Base-by-base conservation (phyloP, 306 rosid species). In the Dryas octopetala region DNA sequence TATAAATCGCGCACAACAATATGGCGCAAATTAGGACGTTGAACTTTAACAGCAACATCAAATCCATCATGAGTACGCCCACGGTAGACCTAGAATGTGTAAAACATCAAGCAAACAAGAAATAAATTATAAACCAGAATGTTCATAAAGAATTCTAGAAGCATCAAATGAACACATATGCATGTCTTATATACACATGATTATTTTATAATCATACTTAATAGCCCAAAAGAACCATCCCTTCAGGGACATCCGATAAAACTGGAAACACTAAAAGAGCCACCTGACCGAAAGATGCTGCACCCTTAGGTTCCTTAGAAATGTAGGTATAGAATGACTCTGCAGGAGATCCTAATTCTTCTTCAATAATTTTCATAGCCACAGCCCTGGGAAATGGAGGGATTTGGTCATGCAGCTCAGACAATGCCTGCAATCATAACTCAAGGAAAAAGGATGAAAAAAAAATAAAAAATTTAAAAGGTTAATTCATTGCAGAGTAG, bases 211-310 rank as follows among this genome's bases (percentile, higher is more conserved):
- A 55, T 70, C 66, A 73, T 76, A 63, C 51, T 70, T 70, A 41
- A 32, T 32, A 32, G 38, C 38, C 38, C 38, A 32, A 32, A 32
- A 32, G 38, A 32, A 2, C 38, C 38, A 32, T 32, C 2, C 38
- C 47, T 58, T 32, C 17, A 40, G 46, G 12, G 11, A 13, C 11
- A n/a, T 32, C n/a, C 3, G 23, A 76, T 32, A 32, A 32, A 32
- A 32, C 38, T 32, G 38, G 38, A 32, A 32, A 32, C 38, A 32
- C 38, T 32, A 32, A 32, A 32, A 32, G 38, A 74, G 73, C 79
- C 85, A 91, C 98, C 97, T 91, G 97, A 82, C 97, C 98, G 82
- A 94, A 94, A 76, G 98, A 94, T 78, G 98, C 98, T 11, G 98
- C 97, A 69, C 97, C 98, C 66, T 87, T 80, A 77, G 97, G 96